A percentile compares a stretch with the other conserved stretches of the same genome.
Evolutionary conservation across 208 protist genomes (phyloP).

Genomic region (Polymyxa betae): DNA sequence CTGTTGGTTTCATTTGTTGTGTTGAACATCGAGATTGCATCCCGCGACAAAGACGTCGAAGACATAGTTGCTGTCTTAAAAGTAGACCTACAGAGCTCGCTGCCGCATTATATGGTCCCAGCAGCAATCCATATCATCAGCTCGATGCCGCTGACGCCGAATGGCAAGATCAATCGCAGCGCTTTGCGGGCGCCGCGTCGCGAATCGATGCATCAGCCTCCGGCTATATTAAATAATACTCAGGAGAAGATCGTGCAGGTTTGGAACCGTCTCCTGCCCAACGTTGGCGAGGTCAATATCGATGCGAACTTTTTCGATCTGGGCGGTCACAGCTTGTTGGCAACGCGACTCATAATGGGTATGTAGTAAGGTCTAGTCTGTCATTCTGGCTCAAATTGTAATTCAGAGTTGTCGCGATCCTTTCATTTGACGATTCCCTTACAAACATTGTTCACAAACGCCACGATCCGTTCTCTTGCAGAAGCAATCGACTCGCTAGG

Average conservation of each 20-base stretch:
- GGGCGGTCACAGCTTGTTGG: slow-evolving; percentile 72
- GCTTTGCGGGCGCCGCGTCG: slow-evolving; percentile 65
- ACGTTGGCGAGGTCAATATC: neutral
- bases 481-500: neutral
- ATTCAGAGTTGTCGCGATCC: neutral
- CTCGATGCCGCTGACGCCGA: slow-evolving; percentile 73
- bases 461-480: neutral
- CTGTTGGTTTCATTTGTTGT: neutral
- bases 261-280: neutral
- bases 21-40: neutral
- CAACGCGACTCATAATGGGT: slow-evolving; percentile 56
- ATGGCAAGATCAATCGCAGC: slow-evolving; percentile 74
- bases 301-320: slow-evolving; percentile 72
- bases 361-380: neutral
- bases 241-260: neutral
- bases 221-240: neutral
- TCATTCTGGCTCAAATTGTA: neutral
- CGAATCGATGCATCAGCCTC: neutral
- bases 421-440: neutral
- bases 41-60: neutral
- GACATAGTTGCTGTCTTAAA: neutral
- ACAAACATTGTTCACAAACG: neutral
- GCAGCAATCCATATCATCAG: slow-evolving; percentile 66
- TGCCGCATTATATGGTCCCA: slow-evolving; percentile 77
- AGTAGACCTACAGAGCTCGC: slow-evolving; percentile 16